Evolutionary conservation across 1,284 basidiomycete species (phyloP).

Genomic region (Flammula alnicola): DNA sequence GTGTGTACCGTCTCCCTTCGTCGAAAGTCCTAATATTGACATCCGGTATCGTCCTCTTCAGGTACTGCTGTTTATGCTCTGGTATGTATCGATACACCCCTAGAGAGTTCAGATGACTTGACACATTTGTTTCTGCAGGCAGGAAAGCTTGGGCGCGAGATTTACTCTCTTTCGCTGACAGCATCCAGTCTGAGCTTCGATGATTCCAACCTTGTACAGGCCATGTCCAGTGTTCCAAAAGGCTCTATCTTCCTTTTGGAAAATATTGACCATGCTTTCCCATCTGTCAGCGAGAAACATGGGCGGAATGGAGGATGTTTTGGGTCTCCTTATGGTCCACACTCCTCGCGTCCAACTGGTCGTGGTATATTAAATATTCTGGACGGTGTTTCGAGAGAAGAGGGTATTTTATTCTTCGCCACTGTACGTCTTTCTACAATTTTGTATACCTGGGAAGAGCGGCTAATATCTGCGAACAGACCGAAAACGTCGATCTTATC

Average conservation of each 20-base stretch:
- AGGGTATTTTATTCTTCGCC: slow-evolving; percentile 58
- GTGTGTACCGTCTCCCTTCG: slow-evolving; percentile 28
- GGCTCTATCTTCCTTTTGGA: slow-evolving; percentile 57
- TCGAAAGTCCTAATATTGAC: slow-evolving; percentile 28
- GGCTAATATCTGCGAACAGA: slow-evolving; percentile 34
- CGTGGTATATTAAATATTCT: slow-evolving; percentile 52
- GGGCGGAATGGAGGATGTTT: too few relatives aligned
- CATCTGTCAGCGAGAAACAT: slow-evolving; percentile 19
- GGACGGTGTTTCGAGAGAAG: slow-evolving; percentile 57
- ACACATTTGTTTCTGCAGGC: background rate
- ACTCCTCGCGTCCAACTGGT: background rate
- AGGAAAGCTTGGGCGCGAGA: slow-evolving; percentile 1
- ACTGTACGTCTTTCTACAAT: slow-evolving; percentile 39
- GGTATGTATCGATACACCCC: background rate
- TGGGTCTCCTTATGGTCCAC: too few relatives aligned
- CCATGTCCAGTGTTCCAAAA: slow-evolving; percentile 49
- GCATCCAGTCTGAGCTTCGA: slow-evolving; percentile 30
- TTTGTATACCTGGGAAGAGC: background rate
- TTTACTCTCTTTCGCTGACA: slow-evolving; percentile 5
- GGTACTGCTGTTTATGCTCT: slow-evolving; percentile 4
- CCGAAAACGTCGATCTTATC: slow-evolving; percentile 53
- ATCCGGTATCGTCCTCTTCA: background rate
- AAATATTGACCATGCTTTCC: slow-evolving; percentile 60
- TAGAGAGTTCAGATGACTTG: too few relatives aligned
- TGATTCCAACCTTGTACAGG: slow-evolving; percentile 47